Evolutionary conservation across 139 green algal genomes (phyloP), one percentile per base, ranked within the genome.

Genomic region (Chlorella sp.): DNA sequence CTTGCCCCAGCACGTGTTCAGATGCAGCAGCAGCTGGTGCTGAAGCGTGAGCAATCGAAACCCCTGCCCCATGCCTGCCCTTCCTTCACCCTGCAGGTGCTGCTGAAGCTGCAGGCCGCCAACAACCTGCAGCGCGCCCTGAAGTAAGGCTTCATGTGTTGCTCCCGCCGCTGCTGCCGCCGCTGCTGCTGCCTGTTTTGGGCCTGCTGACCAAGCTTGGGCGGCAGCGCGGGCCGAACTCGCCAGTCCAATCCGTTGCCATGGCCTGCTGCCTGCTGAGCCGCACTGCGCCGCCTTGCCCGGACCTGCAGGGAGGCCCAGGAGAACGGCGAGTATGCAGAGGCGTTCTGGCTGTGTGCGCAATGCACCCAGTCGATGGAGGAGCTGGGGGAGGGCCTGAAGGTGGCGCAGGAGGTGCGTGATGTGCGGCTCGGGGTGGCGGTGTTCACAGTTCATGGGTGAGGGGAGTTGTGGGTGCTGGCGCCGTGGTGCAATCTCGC

Each of bases 261-360:
- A n/a, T n/a, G n/a, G n/a, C n/a, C n/a, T n/a, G n/a, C n/a, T n/a
- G n/a, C n/a, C n/a, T n/a, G n/a, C n/a, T 60, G 51, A 60, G 24
- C 51, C 51, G 9, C 51, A 60, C 8, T 11, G 11, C 8, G 46
- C 51, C 24, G 9, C 14, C 14, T 60, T 60, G 9, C 40, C 41
- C 34, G 6, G 1, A 34, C 44, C 19, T 60, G 46, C 89, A 92
- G 88, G 87, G 87, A 86, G 43, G 81, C 87, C 44, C 83, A 89
- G 83, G 89, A 88, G 68, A 75, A 85, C 44, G 85, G 89, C 4
- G 87, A 92, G 70, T 92, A 86, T 86, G 87, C 89, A 0, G 88
- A 81, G 68, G 84, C 87, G 40, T 87, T 92, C 75, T 90, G 76
- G 81, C 89, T 91, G 80, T 92, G 85, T 38, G 87, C 85, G 3